Conservation (phyloP, 345 rosid species). For the Eucalyptus decipiens region DNA sequence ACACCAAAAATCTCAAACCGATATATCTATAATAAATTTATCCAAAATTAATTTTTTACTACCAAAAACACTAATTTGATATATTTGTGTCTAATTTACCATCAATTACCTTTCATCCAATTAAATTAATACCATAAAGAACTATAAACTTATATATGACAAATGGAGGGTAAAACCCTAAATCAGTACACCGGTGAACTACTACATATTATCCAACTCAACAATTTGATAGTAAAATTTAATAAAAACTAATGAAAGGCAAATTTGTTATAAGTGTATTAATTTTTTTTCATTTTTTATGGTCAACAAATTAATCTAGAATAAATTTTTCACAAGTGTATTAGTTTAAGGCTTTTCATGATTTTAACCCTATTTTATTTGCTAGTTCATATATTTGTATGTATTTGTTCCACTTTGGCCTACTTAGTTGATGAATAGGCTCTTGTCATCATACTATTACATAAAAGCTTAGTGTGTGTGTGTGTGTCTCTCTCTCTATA, state of each 20-base stretch:
- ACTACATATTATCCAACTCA: fast-evolving
- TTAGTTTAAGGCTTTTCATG: fast-evolving
- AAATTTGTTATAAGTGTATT: fast-evolving
- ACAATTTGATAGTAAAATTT: fast-evolving
- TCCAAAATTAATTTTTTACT: fast-evolving
- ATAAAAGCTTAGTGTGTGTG: not conserved
- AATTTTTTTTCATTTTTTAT: fast-evolving
- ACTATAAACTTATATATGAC: fast-evolving
- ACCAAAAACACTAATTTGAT: not conserved
- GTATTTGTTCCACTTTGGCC: not conserved
- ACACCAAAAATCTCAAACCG: not conserved
- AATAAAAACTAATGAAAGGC: fast-evolving
- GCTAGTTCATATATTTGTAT: too few species aligned
- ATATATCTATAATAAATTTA: too few species aligned
- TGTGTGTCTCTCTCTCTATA: too few species aligned
- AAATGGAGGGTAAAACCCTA: not conserved
- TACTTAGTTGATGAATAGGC: not conserved
- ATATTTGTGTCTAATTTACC: too few species aligned
- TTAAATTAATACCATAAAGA: fast-evolving
- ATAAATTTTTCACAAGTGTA: fast-evolving
- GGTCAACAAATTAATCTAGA: fast-evolving
- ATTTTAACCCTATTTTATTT: fast-evolving
- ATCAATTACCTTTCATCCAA: too few species aligned
- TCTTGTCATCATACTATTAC: not conserved
- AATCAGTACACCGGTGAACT: fast-evolving